Evolutionary conservation across 2,329 filamentous ascomycete genomes (phyloP).

Genomic region (Calonectria hongkongensis): DNA sequence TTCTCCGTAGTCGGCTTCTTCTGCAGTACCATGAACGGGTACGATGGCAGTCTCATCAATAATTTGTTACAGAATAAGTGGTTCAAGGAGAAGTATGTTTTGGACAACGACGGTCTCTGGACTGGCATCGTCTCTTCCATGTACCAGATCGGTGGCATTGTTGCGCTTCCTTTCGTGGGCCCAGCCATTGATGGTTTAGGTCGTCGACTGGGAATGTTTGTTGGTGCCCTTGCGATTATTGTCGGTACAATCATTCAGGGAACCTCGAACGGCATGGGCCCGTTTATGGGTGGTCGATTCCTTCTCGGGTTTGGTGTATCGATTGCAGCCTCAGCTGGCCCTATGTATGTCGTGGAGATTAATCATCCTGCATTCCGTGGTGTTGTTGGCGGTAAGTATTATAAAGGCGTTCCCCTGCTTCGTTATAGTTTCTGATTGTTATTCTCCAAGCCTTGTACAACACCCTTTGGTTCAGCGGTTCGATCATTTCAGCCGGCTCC

Average conservation of each 20-base stretch:
- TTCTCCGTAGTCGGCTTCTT: slow-evolving; percentile 69
- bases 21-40: slow-evolving; percentile 61
- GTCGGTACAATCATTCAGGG: slow-evolving; percentile 68
- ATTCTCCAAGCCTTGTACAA: slow-evolving; percentile 59
- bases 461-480: slow-evolving; percentile 67
- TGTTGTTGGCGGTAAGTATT: slow-evolving; percentile 58
- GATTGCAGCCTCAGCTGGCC: slow-evolving; percentile 66
- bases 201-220: slow-evolving; percentile 60
- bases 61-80: slow-evolving; percentile 65
- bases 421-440: background rate
- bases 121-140: slow-evolving; percentile 71
- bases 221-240: slow-evolving; percentile 65
- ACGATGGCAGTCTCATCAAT: slow-evolving; percentile 56
- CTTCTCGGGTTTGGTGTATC: slow-evolving; percentile 72
- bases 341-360: slow-evolving; percentile 69
- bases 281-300: slow-evolving; percentile 75
- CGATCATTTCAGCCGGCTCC: slow-evolving; percentile 70
- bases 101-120: slow-evolving; percentile 66
- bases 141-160: slow-evolving; percentile 71
- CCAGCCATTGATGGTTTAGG: slow-evolving; percentile 68
- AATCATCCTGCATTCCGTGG: slow-evolving; percentile 68
- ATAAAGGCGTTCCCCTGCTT: background rate
- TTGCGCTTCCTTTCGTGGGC: slow-evolving; percentile 67
- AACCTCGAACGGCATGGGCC: slow-evolving; percentile 60
- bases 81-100: slow-evolving; percentile 63